Conservation (phyloP, 1,139 yeast species). For the Diutina ranongensis region DNA sequence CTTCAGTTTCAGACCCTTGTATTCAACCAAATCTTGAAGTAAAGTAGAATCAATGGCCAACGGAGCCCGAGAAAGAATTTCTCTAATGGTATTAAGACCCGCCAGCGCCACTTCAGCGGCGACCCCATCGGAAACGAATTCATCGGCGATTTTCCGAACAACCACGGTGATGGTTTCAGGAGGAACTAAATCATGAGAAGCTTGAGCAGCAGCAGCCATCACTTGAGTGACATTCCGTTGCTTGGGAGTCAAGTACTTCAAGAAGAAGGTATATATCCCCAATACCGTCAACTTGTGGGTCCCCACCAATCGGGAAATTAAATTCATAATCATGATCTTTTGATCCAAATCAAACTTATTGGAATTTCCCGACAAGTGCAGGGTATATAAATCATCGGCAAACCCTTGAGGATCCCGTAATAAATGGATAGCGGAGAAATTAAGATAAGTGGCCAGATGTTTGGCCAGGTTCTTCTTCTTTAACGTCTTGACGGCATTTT, state of each 20-base stretch:
- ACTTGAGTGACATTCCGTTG: constrained; percentile 90
- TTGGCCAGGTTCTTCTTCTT: constrained; percentile 47
- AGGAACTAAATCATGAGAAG: constrained; percentile 92
- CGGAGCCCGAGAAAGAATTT: constrained; percentile 86
- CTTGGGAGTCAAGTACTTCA: constrained; percentile 87
- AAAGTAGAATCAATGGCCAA: constrained; percentile 80
- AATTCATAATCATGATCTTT: constrained; percentile 76
- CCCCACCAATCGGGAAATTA: constrained; percentile 81
- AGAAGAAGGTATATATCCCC: constrained; percentile 79
- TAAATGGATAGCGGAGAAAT: constrained; percentile 88
- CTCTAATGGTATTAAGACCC: constrained; percentile 90
- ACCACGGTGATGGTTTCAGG: constrained; percentile 78
- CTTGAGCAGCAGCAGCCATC: constrained; percentile 95
- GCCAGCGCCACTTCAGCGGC: constrained; percentile 97
- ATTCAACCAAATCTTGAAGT: constrained; percentile 79
- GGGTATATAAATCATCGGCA: constrained; percentile 71
- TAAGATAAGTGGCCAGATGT: constrained; percentile 61
- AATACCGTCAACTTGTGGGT: constrained; percentile 85
- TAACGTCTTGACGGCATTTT: constrained; percentile 53
- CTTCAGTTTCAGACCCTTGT: constrained; percentile 87
- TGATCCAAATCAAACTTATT: constrained; percentile 74
- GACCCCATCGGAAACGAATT: constrained; percentile 96
- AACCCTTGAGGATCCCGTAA: constrained; percentile 96
- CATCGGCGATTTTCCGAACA: constrained; percentile 89
- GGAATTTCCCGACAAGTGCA: constrained; percentile 59